phyloP scores from a whole-genome alignment of 1,284 basidiomycete species.

The Cryptococcus sp. region DNA sequence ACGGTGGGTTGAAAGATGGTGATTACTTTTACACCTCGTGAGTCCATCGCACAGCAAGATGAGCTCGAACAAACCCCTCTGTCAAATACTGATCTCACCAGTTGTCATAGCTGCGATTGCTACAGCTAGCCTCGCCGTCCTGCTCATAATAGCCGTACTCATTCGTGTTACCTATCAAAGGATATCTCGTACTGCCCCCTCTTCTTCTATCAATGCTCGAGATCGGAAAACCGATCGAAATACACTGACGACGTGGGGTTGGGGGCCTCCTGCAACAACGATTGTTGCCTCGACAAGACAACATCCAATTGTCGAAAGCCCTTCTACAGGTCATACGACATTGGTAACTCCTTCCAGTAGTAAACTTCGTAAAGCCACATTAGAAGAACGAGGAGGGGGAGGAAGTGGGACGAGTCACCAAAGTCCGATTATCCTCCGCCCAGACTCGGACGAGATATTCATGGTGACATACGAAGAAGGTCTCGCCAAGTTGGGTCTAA shows the following conservation, averaged over 20 bases:
- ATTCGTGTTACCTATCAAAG: background rate
- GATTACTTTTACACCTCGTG: conserved; percentile 6
- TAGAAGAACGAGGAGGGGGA: too few species aligned
- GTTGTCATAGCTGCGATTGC: conserved; percentile 29
- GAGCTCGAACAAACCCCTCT: background rate
- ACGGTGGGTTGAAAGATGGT: background rate
- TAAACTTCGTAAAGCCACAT: too few species aligned
- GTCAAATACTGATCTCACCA: conserved; percentile 1
- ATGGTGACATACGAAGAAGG: conserved; percentile 27
- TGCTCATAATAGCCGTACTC: conserved; percentile 14
- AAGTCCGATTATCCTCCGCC: conserved; percentile 1
- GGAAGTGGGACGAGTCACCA: too few species aligned
- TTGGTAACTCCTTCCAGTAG: too few species aligned
- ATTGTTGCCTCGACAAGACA: background rate
- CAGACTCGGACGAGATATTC: conserved; percentile 12
- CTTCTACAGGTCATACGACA: conserved; percentile 1
- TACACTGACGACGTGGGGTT: conserved; percentile 1
- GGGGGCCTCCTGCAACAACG: background rate
- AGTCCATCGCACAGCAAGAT: background rate
- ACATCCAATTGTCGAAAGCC: background rate
- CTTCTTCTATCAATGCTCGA: background rate
- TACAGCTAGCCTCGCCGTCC: conserved; percentile 17
- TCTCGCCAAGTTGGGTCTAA: conserved; percentile 16
- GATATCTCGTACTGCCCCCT: too few species aligned
- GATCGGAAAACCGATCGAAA: background rate